A percentile compares a stretch with the other conserved stretches of the same genome.
phyloP scores from a whole-genome alignment of 2,329 filamentous ascomycete species.

The Setomelanomma holmii region DNA sequence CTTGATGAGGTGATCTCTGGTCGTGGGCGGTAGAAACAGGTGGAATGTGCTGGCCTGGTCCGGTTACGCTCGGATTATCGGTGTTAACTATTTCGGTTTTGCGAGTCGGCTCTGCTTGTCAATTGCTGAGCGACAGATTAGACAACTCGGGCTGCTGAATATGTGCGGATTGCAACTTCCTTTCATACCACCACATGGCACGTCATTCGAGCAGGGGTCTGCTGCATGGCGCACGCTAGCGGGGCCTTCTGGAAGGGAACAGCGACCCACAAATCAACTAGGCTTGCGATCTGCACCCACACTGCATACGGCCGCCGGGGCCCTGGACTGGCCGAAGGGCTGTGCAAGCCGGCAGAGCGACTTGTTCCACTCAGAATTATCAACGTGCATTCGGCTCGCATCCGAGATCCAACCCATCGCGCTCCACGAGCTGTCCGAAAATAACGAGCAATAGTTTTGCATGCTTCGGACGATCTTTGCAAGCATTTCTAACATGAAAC shows the following conservation, averaged over 20 bases:
- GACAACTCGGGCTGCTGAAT: conserved; percentile 28
- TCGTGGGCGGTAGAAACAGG: conserved; percentile 34
- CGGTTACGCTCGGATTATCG: conserved; percentile 36
- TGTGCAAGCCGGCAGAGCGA: conserved; percentile 20
- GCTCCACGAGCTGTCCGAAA: conserved; percentile 16
- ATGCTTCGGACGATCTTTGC: conserved; percentile 12
- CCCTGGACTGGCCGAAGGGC: conserved; percentile 26
- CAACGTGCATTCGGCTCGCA: conserved; percentile 30
- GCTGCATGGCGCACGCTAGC: conserved; percentile 17
- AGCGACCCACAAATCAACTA: not conserved
- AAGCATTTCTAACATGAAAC: conserved; percentile 14
- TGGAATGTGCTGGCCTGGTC: conserved; percentile 31
- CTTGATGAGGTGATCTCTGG: conserved; percentile 45
- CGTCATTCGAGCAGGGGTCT: conserved; percentile 26
- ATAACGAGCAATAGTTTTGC: conserved; percentile 26
- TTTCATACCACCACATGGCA: conserved; percentile 34
- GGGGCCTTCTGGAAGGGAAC: conserved; percentile 21
- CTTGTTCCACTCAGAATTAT: conserved; percentile 22
- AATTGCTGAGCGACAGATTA: conserved; percentile 44
- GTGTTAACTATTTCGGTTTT: conserved; percentile 25
- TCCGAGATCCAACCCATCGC: conserved; percentile 24
- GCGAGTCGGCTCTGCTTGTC: conserved; percentile 36
- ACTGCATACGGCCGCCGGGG: conserved; percentile 18
- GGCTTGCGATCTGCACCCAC: conserved; percentile 22
- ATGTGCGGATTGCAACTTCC: conserved; percentile 28